phyloP scores from a whole-genome alignment of 2,329 filamentous ascomycete species.

The Nothophoma quercina region DNA sequence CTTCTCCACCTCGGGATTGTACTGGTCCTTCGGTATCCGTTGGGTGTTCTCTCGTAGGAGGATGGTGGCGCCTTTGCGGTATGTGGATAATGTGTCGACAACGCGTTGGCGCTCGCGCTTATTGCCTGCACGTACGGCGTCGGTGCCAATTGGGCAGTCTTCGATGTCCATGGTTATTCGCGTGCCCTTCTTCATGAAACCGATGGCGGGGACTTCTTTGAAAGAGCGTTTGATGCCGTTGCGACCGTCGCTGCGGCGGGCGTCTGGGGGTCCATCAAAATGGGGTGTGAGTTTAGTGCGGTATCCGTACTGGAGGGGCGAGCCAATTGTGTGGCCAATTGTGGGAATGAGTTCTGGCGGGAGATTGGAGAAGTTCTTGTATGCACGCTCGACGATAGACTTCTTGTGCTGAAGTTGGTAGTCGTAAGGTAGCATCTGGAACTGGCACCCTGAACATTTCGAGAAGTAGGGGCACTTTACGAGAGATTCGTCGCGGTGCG shows the following conservation, averaged over 20 bases:
- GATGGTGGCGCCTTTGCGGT: slow-evolving; percentile 84
- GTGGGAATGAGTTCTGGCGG: slow-evolving; percentile 76
- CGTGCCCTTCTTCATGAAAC: slow-evolving; percentile 88
- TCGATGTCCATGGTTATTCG: slow-evolving; percentile 89
- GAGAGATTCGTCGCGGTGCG: slow-evolving; percentile 77
- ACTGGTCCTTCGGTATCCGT: slow-evolving; percentile 63
- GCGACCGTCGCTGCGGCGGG: slow-evolving; percentile 55
- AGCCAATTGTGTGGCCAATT: slow-evolving; percentile 85
- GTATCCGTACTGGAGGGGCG: slow-evolving; percentile 90
- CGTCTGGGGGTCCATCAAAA: slow-evolving; percentile 77
- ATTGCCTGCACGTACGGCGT: slow-evolving; percentile 81
- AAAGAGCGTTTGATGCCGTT: slow-evolving; percentile 65
- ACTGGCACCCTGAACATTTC: slow-evolving; percentile 87
- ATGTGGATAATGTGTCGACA: slow-evolving; percentile 71
- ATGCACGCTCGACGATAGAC: slow-evolving; percentile 88
- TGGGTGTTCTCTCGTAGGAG: slow-evolving; percentile 85
- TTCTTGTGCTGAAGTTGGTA: slow-evolving; percentile 88
- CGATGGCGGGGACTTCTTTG: slow-evolving; percentile 76
- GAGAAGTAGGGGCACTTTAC: slow-evolving; percentile 87
- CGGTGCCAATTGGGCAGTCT: slow-evolving; percentile 94
- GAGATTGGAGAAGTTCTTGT: slow-evolving; percentile 86
- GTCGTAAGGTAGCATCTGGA: slow-evolving; percentile 92
- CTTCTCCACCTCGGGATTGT: slow-evolving; percentile 31
- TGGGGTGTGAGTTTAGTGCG: slow-evolving; percentile 97
- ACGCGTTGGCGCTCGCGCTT: slow-evolving; percentile 80